Conservation (phyloP, 2,329 filamentous ascomycete genomes). For the Cladosporium sp. region DNA sequence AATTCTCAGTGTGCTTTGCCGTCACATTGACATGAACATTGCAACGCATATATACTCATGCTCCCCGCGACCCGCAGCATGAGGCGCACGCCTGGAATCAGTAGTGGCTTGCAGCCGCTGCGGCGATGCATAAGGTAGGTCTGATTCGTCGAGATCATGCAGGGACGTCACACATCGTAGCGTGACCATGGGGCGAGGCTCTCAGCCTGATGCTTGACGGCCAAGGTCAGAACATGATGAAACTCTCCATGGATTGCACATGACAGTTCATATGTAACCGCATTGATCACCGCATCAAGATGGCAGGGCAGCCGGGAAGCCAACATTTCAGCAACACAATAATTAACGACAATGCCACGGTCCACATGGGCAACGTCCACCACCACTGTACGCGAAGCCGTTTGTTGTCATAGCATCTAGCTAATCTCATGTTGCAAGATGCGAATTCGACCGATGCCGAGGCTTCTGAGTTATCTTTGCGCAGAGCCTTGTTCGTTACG, state of each 20-base stretch:
- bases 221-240: not conserved
- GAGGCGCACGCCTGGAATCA: not conserved
- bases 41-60: not conserved
- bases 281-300: not conserved
- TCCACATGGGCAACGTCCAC: not conserved
- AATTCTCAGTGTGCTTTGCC: not conserved
- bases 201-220: not conserved
- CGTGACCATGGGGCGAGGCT: not conserved
- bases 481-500: constrained; percentile 7
- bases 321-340: not conserved
- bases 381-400: not conserved
- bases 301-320: not conserved
- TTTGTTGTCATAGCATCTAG: not conserved
- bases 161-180: not conserved
- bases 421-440: not conserved
- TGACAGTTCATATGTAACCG: not conserved
- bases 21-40: not conserved
- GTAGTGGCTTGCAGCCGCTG: not conserved
- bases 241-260: not conserved
- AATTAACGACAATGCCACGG: not conserved
- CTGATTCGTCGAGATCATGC: not conserved
- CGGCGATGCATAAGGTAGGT: not conserved
- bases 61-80: not conserved
- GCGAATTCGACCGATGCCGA: not conserved
- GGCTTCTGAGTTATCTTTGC: not conserved